Conservation (phyloP, 768 basidiomycete genomes). For the Ramaria sp. region DNA sequence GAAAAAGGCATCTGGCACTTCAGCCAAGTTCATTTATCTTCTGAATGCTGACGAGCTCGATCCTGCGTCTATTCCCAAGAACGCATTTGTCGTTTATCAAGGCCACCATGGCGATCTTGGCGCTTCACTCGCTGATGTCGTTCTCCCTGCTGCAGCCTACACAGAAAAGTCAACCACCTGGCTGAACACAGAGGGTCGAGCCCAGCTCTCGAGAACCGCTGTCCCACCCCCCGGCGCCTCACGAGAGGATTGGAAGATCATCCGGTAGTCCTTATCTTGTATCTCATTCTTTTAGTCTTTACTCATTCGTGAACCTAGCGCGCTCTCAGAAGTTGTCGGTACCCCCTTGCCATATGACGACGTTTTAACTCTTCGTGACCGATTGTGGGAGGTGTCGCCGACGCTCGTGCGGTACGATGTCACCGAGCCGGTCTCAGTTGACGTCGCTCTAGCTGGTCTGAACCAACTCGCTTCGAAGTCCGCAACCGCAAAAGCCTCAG, state of each 20-base stretch:
- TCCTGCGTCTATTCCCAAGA: slow-evolving; percentile 74
- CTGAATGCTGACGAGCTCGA: slow-evolving; percentile 93
- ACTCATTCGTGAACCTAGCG: slow-evolving; percentile 32
- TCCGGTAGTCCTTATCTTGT: slow-evolving; percentile 43
- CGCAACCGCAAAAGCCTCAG: slow-evolving; percentile 16
- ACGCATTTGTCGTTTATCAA: slow-evolving; percentile 97
- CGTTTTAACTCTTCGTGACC: slow-evolving; percentile 69
- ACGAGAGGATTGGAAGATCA: slow-evolving; percentile 95
- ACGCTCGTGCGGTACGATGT: slow-evolving; percentile 77
- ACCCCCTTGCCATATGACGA: slow-evolving; percentile 83
- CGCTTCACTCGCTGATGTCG: slow-evolving; percentile 95
- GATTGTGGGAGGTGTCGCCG: slow-evolving; percentile 96
- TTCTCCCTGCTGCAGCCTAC: slow-evolving; percentile 85
- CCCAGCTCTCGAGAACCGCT: slow-evolving; percentile 84
- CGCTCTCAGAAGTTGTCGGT: slow-evolving; percentile 82
- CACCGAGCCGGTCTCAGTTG: slow-evolving; percentile 64
- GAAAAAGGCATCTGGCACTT: slow-evolving; percentile 57
- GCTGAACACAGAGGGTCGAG: slow-evolving; percentile 94
- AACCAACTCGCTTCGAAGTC: slow-evolving; percentile 43
- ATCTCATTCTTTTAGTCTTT: neutral
- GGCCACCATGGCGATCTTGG: slow-evolving; percentile 97
- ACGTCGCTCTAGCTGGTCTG: slow-evolving; percentile 63
- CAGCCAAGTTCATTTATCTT: slow-evolving; percentile 93
- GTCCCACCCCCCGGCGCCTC: slow-evolving; percentile 92
- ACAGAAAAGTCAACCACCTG: slow-evolving; percentile 88